These are phyloP conservation scores for Spathaspora sp. DNA, from an alignment of 805 yeast species.

Conservation along the genomic window DNA sequence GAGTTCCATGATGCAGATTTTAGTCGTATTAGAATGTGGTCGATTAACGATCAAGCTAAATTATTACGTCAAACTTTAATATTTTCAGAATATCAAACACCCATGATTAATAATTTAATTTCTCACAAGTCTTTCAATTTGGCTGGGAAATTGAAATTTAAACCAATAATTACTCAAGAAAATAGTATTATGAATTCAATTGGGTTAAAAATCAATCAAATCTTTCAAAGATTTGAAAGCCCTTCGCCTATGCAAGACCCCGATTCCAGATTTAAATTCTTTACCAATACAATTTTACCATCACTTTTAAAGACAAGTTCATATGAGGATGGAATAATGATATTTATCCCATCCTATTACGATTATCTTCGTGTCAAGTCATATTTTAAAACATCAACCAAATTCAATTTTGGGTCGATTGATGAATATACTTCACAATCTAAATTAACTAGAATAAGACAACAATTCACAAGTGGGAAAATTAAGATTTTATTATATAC, in stretches of 20 bases:
- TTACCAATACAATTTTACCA: slow-evolving; percentile 71
- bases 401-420: slow-evolving; percentile 61
- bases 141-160: slow-evolving; percentile 58
- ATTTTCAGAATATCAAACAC: slow-evolving; percentile 74
- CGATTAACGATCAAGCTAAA: slow-evolving; percentile 75
- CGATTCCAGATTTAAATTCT: slow-evolving; percentile 76
- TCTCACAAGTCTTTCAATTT: slow-evolving; percentile 48
- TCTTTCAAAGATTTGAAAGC: slow-evolving; percentile 68
- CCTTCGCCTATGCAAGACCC: slow-evolving; percentile 62
- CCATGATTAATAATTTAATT: slow-evolving; percentile 68
- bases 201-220: slow-evolving; percentile 64
- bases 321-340: slow-evolving; percentile 69
- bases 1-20: slow-evolving; percentile 82
- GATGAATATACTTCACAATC: slow-evolving; percentile 81
- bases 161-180: slow-evolving; percentile 40
- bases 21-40: slow-evolving; percentile 88
- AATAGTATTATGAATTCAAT: slow-evolving; percentile 58
- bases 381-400: slow-evolving; percentile 60
- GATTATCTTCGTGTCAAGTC: slow-evolving; percentile 81
- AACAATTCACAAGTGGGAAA: slow-evolving; percentile 60
- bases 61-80: slow-evolving; percentile 74
- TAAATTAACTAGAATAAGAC: slow-evolving; percentile 68
- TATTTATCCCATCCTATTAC: slow-evolving; percentile 81
- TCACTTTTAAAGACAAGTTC: slow-evolving; percentile 59
- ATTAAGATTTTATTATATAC: slow-evolving; percentile 79